These are phyloP conservation scores for Cinnamomum chago DNA, from an alignment of 164 flowering plant genomes.

Conservation along the genomic window DNA sequence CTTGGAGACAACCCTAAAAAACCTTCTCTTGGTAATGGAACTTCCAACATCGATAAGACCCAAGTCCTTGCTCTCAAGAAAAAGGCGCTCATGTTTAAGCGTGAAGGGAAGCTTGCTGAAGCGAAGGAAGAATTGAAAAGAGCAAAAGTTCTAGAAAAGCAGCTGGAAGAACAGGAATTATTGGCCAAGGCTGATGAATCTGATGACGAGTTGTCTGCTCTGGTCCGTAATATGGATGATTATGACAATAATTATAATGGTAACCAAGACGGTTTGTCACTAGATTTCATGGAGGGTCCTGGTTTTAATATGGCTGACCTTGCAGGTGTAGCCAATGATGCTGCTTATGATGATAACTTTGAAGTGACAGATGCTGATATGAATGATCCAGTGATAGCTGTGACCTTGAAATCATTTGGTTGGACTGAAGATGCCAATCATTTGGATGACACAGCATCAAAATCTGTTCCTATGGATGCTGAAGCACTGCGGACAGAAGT, in stretches of 20 bases:
- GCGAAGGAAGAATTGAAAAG: slow-evolving; percentile 92
- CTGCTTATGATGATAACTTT: slow-evolving; percentile 41
- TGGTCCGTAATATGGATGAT: slow-evolving; percentile 58
- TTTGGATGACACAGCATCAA: slow-evolving; percentile 18
- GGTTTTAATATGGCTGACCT: slow-evolving; percentile 39
- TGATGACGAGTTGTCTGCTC: slow-evolving; percentile 77
- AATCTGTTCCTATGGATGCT: slow-evolving; percentile 27
- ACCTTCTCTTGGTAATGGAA: slow-evolving; percentile 23
- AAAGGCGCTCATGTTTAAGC: slow-evolving; percentile 73
- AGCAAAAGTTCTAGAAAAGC: slow-evolving; percentile 80
- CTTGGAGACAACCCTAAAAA: slow-evolving; percentile 44
- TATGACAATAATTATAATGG: slow-evolving; percentile 1
- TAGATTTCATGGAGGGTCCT: slow-evolving; percentile 18
- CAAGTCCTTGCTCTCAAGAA: slow-evolving; percentile 68
- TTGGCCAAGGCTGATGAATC: slow-evolving; percentile 76
- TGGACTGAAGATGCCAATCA: slow-evolving; percentile 63
- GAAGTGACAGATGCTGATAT: slow-evolving; percentile 85
- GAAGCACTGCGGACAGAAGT: slow-evolving; percentile 46
- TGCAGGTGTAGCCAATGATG: slow-evolving; percentile 38
- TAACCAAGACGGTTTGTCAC: slow-evolving; percentile 32
- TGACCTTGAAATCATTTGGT: slow-evolving; percentile 67
- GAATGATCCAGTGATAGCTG: slow-evolving; percentile 75
- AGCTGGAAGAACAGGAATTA: slow-evolving; percentile 83
- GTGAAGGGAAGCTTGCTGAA: slow-evolving; percentile 88
- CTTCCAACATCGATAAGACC: slow-evolving; percentile 41